phyloP scores from a whole-genome alignment of 495 filamentous ascomycete species.

The Neurospora hispaniola region DNA sequence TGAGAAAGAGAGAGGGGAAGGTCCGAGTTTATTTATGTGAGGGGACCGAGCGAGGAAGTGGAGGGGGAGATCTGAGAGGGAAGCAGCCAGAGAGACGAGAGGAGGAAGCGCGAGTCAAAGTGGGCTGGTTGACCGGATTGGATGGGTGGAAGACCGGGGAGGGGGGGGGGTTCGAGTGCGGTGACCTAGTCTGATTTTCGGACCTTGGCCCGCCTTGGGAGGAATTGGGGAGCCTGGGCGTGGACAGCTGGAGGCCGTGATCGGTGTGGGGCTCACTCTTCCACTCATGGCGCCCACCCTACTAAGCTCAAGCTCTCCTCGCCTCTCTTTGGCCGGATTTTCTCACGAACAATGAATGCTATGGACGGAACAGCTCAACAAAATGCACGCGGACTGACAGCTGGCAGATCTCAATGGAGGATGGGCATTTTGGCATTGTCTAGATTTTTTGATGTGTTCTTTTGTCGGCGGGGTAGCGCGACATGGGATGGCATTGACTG shows the following conservation, averaged over 20 bases:
- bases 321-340: neutral
- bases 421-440: neutral
- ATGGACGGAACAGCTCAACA: neutral
- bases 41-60: constrained; percentile 3
- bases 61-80: constrained; percentile 3
- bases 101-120: neutral
- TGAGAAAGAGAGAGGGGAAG: constrained; percentile 2
- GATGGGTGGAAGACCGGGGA: constrained; percentile 1
- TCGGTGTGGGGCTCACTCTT: constrained; percentile 14
- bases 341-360: neutral
- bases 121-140: constrained; percentile 4
- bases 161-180: constrained; percentile 5
- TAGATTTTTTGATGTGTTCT: neutral
- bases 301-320: constrained; percentile 4
- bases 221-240: neutral
- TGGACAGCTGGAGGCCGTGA: constrained; percentile 12
- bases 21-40: constrained; percentile 1
- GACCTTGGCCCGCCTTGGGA: neutral
- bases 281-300: constrained; percentile 11
- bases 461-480: neutral
- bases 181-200: constrained; percentile 4
- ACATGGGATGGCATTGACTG: neutral
- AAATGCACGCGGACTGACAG: neutral
- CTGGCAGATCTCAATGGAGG: neutral
- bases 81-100: neutral